Percentiles rank a stretch among this genome's conserved stretches.
These are phyloP conservation scores for Parsonsia alboflavescens DNA, from an alignment of 257 asterid species.

Conservation along the genomic window DNA sequence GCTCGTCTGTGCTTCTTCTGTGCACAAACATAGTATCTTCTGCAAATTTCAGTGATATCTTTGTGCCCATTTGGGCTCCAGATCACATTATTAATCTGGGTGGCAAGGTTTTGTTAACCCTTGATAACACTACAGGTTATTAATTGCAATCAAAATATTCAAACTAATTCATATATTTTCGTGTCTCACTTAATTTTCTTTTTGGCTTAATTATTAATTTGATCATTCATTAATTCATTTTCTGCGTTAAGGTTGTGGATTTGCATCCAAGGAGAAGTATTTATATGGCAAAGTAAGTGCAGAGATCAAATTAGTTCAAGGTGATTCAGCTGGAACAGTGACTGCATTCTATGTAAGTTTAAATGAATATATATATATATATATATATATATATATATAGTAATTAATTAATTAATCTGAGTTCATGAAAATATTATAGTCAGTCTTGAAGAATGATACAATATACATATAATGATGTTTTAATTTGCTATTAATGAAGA, in stretches of 20 bases:
- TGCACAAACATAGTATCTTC: slow-evolving; percentile 11
- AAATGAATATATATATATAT: too few relatives aligned
- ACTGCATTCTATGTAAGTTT: slow-evolving; percentile 52
- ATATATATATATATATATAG: too few relatives aligned
- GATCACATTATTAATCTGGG: slow-evolving; percentile 40
- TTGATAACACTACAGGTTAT: slow-evolving; percentile 45
- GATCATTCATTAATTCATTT: background rate
- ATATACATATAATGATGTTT: too few relatives aligned
- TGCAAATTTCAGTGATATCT: slow-evolving; percentile 34
- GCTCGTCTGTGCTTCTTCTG: slow-evolving; percentile 15
- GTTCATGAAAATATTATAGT: too few relatives aligned
- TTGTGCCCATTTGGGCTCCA: slow-evolving; percentile 42
- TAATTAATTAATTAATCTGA: too few relatives aligned
- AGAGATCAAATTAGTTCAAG: slow-evolving; percentile 41
- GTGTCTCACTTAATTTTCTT: background rate
- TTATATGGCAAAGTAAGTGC: slow-evolving; percentile 50
- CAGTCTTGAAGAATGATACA: too few relatives aligned
- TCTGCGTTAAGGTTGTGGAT: slow-evolving; percentile 45
- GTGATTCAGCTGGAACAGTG: slow-evolving; percentile 63
- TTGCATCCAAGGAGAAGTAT: slow-evolving; percentile 49
- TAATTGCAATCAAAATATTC: background rate
- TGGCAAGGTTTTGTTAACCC: slow-evolving; percentile 30
- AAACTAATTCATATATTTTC: too few relatives aligned
- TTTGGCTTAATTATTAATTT: background rate
- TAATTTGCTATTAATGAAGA: too few relatives aligned